These are phyloP conservation scores for Ustilago vetiveriae DNA, from an alignment of 1,284 basidiomycete species.

Conservation along the genomic window DNA sequence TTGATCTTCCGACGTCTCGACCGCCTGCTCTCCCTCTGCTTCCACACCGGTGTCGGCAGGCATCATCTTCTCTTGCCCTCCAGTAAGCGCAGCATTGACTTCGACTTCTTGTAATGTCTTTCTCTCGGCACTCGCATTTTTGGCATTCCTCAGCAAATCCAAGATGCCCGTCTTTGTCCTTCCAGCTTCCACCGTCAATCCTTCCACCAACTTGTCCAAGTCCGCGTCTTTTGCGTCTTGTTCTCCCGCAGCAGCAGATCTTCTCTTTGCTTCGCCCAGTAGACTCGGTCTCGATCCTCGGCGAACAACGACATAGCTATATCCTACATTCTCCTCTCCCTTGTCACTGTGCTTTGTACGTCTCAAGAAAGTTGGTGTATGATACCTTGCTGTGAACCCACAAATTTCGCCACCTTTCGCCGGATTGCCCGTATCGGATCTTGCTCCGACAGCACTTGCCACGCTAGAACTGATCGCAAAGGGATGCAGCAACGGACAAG, in stretches of 20 bases:
- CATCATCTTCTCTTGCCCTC: neutral
- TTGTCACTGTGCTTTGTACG: constrained; percentile 83
- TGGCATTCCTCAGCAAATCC: constrained; percentile 45
- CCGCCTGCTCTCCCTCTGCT: neutral
- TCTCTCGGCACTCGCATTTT: constrained; percentile 11
- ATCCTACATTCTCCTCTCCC: constrained; percentile 85
- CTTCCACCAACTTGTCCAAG: neutral
- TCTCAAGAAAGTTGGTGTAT: constrained; percentile 84
- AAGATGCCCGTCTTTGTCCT: constrained; percentile 50
- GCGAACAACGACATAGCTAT: constrained; percentile 89
- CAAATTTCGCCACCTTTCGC: constrained; percentile 72
- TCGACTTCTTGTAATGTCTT: constrained; percentile 35
- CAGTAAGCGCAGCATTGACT: constrained; percentile 2
- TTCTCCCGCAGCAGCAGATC: neutral
- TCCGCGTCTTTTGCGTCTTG: neutral
- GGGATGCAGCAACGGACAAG: constrained; percentile 76
- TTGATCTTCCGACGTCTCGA: constrained; percentile 30
- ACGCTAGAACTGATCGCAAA: constrained; percentile 29
- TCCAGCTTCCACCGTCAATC: constrained; percentile 19
- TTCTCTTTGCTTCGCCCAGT: constrained; percentile 19
- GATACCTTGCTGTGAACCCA: constrained; percentile 84
- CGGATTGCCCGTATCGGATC: constrained; percentile 28
- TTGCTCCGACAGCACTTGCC: constrained; percentile 9
- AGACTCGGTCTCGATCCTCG: constrained; percentile 76
- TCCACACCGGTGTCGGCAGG: neutral